Evolutionary conservation across 495 filamentous ascomycete genomes (phyloP).

Genomic region (Aspergillus sclerotiicarbonarius): DNA sequence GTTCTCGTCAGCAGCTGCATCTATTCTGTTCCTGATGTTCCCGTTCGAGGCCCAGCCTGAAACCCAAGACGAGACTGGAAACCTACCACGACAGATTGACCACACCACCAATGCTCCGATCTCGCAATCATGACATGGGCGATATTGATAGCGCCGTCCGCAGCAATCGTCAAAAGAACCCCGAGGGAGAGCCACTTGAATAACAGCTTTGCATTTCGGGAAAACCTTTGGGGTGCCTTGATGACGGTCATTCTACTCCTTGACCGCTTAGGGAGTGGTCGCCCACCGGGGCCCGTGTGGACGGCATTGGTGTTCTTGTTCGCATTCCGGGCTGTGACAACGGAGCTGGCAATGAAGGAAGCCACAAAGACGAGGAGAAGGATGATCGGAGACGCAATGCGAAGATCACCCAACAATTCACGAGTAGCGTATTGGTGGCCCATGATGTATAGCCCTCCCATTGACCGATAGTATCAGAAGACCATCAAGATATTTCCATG

Average conservation of each 20-base stretch:
- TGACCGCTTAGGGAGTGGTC: conserved; percentile 65
- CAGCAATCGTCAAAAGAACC: conserved; percentile 69
- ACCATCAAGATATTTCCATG: conserved; percentile 43
- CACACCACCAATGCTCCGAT: conserved; percentile 85
- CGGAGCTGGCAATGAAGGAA: conserved; percentile 61
- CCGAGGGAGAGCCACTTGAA: conserved; percentile 73
- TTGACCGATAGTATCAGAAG: conserved; percentile 21
- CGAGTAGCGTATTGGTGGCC: conserved; percentile 36
- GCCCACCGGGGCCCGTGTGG: conserved; percentile 69
- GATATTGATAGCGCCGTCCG: conserved; percentile 71
- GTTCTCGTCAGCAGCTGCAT: conserved; percentile 17
- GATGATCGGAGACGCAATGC: conserved; percentile 64
- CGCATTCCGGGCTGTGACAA: conserved; percentile 50
- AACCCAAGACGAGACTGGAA: not conserved
- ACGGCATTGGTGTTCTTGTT: conserved; percentile 32
- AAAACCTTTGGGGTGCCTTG: conserved; percentile 48
- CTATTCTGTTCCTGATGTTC: not conserved
- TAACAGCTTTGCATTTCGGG: conserved; percentile 55
- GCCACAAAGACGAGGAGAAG: conserved; percentile 66
- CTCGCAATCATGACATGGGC: conserved; percentile 66
- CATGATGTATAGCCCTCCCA: conserved; percentile 31
- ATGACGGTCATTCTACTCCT: conserved; percentile 37
- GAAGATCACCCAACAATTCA: conserved; percentile 50
- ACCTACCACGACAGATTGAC: conserved; percentile 77
- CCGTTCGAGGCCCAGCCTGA: not conserved